Base-by-base conservation (phyloP, 208 protist genomes). In the Crithidia sp. region DNA sequence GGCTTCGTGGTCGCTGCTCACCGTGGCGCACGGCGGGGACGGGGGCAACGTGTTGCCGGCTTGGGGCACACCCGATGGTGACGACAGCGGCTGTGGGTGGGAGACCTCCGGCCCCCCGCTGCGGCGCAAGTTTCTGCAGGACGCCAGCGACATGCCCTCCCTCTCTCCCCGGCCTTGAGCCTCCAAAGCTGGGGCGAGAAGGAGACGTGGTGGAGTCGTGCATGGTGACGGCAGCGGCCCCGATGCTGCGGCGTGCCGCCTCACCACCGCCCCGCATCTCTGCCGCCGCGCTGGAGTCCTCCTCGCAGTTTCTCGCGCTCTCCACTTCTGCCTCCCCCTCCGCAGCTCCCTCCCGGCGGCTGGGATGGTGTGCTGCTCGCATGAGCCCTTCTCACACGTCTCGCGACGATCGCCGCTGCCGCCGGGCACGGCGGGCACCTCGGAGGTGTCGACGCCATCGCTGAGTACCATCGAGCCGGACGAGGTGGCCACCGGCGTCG, bases 331-430 rank as follows among this genome's bases (percentile, higher is more conserved):
- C 62, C 62, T 71, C 62, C 6, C 62, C 4, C 5, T 49, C 2
- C 50, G 49, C 16, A 16, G 41, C 36, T 55, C 49, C 37, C 37
- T 45, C 14, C 45, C 12, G 4, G 37, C 36, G 37, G 49, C 17
- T 13, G 16, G 9, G 52, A n/a, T 13, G 4, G 6, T 43, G 43
- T 53, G 49, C 37, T 57, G 13, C 36, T 71, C 49, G 36, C 57
- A 65, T 57, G 64, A 77, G 56, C 74, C 74, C 41, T 68, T 78
- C 44, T 19, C 64, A 17, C 43, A 50, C 59, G 19, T 56, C 7
- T 50, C 62, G 5, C 49, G 41, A 4, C 50, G 12, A 3, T 49
- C 2, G 7, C n/a, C 39, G 12, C n/a, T 0, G 7, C n/a, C 39
- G 12, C n/a, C 19, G n/a, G 62, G 43, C n/a, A 16, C 16, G 16